These are phyloP conservation scores for Diplodia corticola DNA, from an alignment of 2,329 filamentous ascomycete species.

Conservation along the genomic window DNA sequence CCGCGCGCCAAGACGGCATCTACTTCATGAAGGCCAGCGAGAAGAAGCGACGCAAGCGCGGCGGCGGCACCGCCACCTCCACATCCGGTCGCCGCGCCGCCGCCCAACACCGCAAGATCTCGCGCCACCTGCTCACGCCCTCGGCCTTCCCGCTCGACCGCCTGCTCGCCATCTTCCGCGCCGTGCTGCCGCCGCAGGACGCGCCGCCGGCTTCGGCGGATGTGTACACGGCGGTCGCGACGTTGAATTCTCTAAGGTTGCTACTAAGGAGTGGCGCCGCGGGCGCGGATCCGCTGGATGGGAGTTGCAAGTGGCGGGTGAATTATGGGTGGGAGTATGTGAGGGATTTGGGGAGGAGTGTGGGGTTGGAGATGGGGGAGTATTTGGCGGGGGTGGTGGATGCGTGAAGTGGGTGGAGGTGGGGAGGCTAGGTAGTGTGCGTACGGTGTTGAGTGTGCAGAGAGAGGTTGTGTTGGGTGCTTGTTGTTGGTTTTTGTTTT, in stretches of 20 bases:
- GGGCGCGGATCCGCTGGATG: conserved; percentile 55
- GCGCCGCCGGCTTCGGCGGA: conserved; percentile 47
- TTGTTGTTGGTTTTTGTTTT: no score
- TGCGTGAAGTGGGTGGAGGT: neutral
- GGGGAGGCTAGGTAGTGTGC: no score
- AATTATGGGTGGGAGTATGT: conserved; percentile 79
- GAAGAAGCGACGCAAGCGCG: conserved; percentile 38
- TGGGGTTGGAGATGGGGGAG: conserved; percentile 78
- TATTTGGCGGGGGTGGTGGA: conserved; percentile 36
- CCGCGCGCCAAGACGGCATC: conserved; percentile 68
- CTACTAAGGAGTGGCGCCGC: conserved; percentile 63
- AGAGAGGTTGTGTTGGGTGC: no score
- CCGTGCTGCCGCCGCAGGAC: conserved; percentile 50
- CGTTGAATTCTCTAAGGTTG: conserved; percentile 68
- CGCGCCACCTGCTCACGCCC: conserved; percentile 73
- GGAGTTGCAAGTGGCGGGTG: conserved; percentile 68
- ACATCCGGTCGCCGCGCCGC: conserved; percentile 23
- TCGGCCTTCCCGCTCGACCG: conserved; percentile 76
- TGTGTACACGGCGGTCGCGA: conserved; percentile 61
- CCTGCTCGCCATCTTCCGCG: conserved; percentile 74
- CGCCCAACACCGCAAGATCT: conserved; percentile 63
- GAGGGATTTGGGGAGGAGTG: conserved; percentile 66
- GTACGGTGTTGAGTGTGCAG: no score
- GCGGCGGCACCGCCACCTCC: conserved; percentile 26
- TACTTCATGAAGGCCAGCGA: conserved; percentile 73